Base-by-base conservation (phyloP, 2,329 filamentous ascomycete genomes). In the Cladosporium sp. region DNA sequence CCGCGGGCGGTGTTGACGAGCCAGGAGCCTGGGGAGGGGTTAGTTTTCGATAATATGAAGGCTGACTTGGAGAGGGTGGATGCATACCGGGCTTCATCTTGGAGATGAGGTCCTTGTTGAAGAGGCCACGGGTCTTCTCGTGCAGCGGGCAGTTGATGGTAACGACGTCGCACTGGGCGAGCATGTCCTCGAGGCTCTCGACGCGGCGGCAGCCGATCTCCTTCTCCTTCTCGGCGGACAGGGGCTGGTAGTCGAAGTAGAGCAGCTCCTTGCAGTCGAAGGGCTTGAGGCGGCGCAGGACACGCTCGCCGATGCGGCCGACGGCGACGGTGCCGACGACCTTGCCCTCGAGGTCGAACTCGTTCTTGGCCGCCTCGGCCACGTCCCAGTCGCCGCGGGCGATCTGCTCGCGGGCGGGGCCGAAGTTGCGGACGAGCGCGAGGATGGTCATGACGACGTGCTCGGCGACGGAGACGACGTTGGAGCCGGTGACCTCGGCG, bases 401-500 rank as follows among this genome's bases (percentile, higher is more conserved):
- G 68, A 98, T 87, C 81, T 89, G 85, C 80, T 97, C 91, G 78
- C 97, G 93, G 50, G 93, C 91, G 61, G 93, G 93, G 50, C 95
- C 90, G 69, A 96, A 98, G 86, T 98, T 98, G 78, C 93, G 91
- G 72, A 97, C 86, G 50, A 98, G 86, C 60, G 85, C 74, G 49
- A 98, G 87, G 74, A 97, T 97, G 72, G 93, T 98, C 93, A 98
- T 97, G 77, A 98, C 76, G 65, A 98, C 93, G 77, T 98, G 93
- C 83, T 98, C 93, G 56, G 93, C 93, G 59, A 98, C 93, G 48
- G 93, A 97, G 66, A 96, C 91, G 66, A 98, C 93, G 73, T 98
- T 98, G 77, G 87, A 95, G 69, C 93, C 93, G 9, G 93, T 98
- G 61, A 98, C 93, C 75, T 98, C 93, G 59, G 90, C 91, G 58